phyloP scores from a whole-genome alignment of 2,329 filamentous ascomycete genomes.

The Metarhizium brunneum region DNA sequence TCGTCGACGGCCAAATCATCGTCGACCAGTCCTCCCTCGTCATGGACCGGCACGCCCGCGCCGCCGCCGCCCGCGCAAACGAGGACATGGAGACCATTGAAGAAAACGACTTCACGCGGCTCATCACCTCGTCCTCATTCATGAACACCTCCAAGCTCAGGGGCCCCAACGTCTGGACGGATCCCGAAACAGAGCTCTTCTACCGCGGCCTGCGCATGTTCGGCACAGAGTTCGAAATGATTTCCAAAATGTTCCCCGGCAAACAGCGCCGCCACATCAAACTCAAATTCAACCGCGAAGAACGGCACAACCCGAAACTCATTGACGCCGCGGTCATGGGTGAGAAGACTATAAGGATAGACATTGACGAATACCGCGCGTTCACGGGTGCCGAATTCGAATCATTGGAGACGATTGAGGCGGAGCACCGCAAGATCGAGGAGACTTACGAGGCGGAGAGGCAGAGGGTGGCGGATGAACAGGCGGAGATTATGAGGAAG shows the following conservation, averaged over 20 bases:
- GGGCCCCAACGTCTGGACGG: slow-evolving; percentile 59
- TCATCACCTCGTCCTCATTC: slow-evolving; percentile 61
- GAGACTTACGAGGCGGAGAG: slow-evolving; percentile 36
- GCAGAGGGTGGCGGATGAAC: slow-evolving; percentile 34
- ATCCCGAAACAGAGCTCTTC: slow-evolving; percentile 64
- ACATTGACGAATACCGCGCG: slow-evolving; percentile 52
- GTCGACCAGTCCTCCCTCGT: slow-evolving; percentile 58
- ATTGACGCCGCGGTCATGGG: slow-evolving; percentile 57
- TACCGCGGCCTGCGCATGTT: slow-evolving; percentile 68
- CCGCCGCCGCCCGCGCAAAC: slow-evolving; percentile 36
- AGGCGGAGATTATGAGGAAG: slow-evolving; percentile 36
- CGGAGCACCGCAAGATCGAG: slow-evolving; percentile 39
- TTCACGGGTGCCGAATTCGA: slow-evolving; percentile 44
- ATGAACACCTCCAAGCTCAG: slow-evolving; percentile 50
- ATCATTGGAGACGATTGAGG: slow-evolving; percentile 45
- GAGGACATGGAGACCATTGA: slow-evolving; percentile 55
- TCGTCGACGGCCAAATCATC: slow-evolving; percentile 65
- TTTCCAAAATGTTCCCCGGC: slow-evolving; percentile 64
- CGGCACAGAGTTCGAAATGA: slow-evolving; percentile 76
- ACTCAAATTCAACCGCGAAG: slow-evolving; percentile 74
- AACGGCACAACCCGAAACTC: slow-evolving; percentile 53
- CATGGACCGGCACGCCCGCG: slow-evolving; percentile 59
- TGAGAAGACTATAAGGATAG: slow-evolving; percentile 46
- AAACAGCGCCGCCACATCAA: slow-evolving; percentile 68
- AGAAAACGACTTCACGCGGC: slow-evolving; percentile 68